phyloP scores from a whole-genome alignment of 1,139 yeast species.

The Hansenula sp. region DNA sequence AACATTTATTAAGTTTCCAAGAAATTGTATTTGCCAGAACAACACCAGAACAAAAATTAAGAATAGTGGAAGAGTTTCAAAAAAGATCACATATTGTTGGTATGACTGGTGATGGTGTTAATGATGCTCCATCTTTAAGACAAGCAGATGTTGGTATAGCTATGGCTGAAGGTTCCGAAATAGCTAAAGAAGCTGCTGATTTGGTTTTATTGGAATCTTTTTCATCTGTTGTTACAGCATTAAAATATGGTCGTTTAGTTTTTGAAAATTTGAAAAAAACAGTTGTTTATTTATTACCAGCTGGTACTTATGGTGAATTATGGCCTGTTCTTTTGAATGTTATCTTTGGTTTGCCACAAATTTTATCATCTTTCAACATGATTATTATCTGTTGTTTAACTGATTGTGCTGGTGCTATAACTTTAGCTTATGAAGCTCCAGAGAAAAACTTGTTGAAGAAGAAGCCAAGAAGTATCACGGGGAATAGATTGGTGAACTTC shows the following conservation, averaged over 20 bases:
- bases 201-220: constrained; percentile 40
- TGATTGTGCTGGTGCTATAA: constrained; percentile 43
- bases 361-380: constrained; percentile 48
- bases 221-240: constrained; percentile 43
- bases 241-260: constrained; percentile 44
- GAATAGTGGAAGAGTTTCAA: constrained; percentile 46
- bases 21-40: constrained; percentile 50
- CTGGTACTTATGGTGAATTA: constrained; percentile 49
- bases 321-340: constrained; percentile 50
- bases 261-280: constrained; percentile 49
- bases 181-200: constrained; percentile 57
- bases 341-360: constrained; percentile 47
- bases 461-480: constrained; percentile 40
- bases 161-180: constrained; percentile 46
- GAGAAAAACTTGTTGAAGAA: constrained; percentile 40
- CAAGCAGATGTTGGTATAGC: constrained; percentile 53
- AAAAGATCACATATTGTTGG: constrained; percentile 40
- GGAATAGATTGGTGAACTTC: constrained; percentile 39
- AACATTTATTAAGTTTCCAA: constrained; percentile 30
- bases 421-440: constrained; percentile 41
- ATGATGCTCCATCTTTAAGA: constrained; percentile 48
- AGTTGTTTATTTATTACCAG: constrained; percentile 47
- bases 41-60: constrained; percentile 49
- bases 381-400: constrained; percentile 46
- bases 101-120: constrained; percentile 53